These are phyloP conservation scores for Lavandula angustifolia DNA, from an alignment of 257 asterid genomes.

Conservation along the genomic window DNA sequence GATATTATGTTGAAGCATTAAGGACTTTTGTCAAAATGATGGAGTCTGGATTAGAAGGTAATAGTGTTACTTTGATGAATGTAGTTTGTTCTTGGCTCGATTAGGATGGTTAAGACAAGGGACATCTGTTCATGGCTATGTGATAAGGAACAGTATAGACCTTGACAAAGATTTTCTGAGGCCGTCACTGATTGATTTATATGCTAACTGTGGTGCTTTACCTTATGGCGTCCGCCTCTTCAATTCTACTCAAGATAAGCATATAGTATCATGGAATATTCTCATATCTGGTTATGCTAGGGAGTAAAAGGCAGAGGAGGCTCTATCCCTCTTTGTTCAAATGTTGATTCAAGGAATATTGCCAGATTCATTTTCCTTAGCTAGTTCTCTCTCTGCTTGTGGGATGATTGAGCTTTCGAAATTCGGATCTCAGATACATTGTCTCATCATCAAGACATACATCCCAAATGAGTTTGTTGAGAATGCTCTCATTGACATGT, in stretches of 20 bases:
- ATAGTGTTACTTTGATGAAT: constrained; percentile 73
- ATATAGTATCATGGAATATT: constrained; percentile 74
- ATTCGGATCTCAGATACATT: constrained; percentile 70
- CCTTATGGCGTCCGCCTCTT: constrained; percentile 48
- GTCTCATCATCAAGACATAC: constrained; percentile 51
- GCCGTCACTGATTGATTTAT: constrained; percentile 73
- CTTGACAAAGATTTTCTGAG: constrained; percentile 57
- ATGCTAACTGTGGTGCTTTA: constrained; percentile 67
- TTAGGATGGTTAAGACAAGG: constrained; percentile 69
- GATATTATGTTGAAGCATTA: constrained; percentile 54
- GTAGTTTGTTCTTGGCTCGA: constrained; percentile 76
- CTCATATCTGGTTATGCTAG: constrained; percentile 77
- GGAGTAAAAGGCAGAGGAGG: constrained; percentile 57
- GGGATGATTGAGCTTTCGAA: constrained; percentile 53
- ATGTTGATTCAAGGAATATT: constrained; percentile 55
- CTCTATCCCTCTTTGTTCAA: constrained; percentile 60
- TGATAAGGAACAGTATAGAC: constrained; percentile 46
- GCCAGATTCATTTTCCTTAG: constrained; percentile 73
- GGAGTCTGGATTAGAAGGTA: constrained; percentile 44
- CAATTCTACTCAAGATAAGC: constrained; percentile 45
- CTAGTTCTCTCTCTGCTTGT: constrained; percentile 74
- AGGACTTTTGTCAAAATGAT: constrained; percentile 50
- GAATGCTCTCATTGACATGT: constrained; percentile 79
- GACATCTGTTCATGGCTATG: constrained; percentile 66
- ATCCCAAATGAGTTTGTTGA: constrained; percentile 62